Base-by-base conservation (phyloP, 805 yeast species). In the Myxozyma monticola region DNA sequence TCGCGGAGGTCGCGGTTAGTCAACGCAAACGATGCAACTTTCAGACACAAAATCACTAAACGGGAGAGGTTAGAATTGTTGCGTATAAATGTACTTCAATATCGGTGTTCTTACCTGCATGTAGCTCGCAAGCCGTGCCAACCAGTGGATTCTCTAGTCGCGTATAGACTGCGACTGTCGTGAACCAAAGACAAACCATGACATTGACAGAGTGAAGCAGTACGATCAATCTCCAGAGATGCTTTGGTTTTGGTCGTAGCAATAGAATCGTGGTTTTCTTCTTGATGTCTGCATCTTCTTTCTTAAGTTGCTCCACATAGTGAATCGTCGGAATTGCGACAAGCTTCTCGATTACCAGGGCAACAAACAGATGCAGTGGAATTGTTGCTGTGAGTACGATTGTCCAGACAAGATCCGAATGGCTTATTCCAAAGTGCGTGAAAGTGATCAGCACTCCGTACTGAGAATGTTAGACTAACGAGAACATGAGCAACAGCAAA, bases 1-100 rank as follows among this genome's bases (percentile, higher is more conserved):
- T 64, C 67, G 14, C 78, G 64, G 12, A 75, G 66, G 49, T 75
- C 77, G n/a, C 69, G 63, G 60, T 75, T 75, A 2, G 78, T 69
- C 37, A 75, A 61, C 2, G 71, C 73, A 48, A 69, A 75, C 20
- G 77, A 73, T 1, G 68, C 61, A 4, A 74, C 65, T 51, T 75
- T 75, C 49, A 74, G 61, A 46, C 71, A 66, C 17, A 73, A 57
- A 14, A 73, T 67, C 28, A 75, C 64, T 48, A 37, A 9, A 15
- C 2, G 4, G 26, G 10, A 21, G n/a, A 12, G 5, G 20, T 21
- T 9, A 28, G 31, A 14, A 28, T 28, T 28, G 31, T 28, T 28
- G 9, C 14, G 31, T 9, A 29, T n/a, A n/a, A n/a, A n/a, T n/a
- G n/a, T n/a, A n/a, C n/a, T n/a, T n/a, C n/a, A n/a, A n/a, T n/a